Conservation (phyloP, 2,329 filamentous ascomycete species). For the Scedosporium aurantiacum region DNA sequence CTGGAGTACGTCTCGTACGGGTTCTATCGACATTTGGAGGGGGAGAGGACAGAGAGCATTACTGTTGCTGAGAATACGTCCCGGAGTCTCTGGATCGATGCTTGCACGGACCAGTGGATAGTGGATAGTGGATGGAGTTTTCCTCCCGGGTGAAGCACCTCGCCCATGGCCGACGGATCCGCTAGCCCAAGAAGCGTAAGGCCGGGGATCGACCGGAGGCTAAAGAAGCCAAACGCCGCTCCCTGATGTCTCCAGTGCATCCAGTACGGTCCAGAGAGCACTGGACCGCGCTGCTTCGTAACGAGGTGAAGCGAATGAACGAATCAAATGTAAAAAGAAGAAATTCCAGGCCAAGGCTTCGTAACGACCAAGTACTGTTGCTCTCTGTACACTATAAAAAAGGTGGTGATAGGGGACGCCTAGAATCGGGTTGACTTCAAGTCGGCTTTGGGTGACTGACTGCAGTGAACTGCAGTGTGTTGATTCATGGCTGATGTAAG, state of each 20-base stretch:
- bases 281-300: background rate
- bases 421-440: background rate
- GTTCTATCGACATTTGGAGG: too few species aligned
- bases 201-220: slow-evolving; percentile 3
- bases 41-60: too few species aligned
- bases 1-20: too few species aligned
- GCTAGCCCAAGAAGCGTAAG: slow-evolving; percentile 7
- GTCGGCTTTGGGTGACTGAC: background rate
- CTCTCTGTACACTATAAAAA: background rate
- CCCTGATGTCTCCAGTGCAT: background rate
- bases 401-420: background rate
- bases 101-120: background rate
- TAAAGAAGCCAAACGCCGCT: slow-evolving; percentile 3
- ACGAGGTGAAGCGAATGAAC: background rate
- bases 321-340: too few species aligned
- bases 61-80: too few species aligned
- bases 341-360: too few species aligned
- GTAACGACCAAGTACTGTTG: too few species aligned
- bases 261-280: background rate
- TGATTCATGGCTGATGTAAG: background rate
- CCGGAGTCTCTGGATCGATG: background rate
- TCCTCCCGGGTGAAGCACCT: background rate
- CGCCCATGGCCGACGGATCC: background rate
- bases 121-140: background rate
- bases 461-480: too few species aligned